These are phyloP conservation scores for Aspergillus wentii DNA, from an alignment of 495 filamentous ascomycete genomes.

Conservation along the genomic window DNA sequence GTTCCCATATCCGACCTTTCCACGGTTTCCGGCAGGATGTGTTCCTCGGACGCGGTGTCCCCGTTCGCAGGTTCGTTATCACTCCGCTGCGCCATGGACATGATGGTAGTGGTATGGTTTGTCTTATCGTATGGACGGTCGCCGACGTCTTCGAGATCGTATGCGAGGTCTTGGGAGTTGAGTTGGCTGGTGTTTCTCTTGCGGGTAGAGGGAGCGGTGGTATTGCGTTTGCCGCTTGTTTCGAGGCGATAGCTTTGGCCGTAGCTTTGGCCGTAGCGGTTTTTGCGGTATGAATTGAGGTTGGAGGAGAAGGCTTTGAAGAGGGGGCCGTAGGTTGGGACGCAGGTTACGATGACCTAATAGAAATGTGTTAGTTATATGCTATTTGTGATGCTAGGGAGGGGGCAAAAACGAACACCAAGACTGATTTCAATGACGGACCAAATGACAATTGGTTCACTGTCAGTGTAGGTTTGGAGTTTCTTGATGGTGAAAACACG, in stretches of 20 bases:
- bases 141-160: neutral
- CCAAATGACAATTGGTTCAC: slow-evolving; percentile 44
- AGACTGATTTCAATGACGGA: slow-evolving; percentile 47
- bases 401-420: slow-evolving; percentile 19
- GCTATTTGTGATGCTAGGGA: neutral
- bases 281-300: slow-evolving; percentile 15
- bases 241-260: neutral
- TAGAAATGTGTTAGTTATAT: slow-evolving; percentile 1
- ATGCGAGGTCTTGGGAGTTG: neutral
- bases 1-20: neutral
- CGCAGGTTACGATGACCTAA: slow-evolving; percentile 40
- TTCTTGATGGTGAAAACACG: slow-evolving; percentile 46
- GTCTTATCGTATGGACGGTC: neutral
- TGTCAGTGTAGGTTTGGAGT: slow-evolving; percentile 39
- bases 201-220: neutral
- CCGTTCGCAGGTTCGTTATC: neutral
- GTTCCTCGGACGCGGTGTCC: neutral
- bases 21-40: neutral
- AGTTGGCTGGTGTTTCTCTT: neutral
- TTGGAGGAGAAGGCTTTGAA: slow-evolving; percentile 33
- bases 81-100: neutral
- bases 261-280: neutral
- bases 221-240: neutral
- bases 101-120: neutral
- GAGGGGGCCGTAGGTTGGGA: slow-evolving; percentile 47